A percentile compares a stretch with the other conserved stretches of the same genome.
Conservation (phyloP, 352 stramenopile genomes). For the Pythium folliculosum region DNA sequence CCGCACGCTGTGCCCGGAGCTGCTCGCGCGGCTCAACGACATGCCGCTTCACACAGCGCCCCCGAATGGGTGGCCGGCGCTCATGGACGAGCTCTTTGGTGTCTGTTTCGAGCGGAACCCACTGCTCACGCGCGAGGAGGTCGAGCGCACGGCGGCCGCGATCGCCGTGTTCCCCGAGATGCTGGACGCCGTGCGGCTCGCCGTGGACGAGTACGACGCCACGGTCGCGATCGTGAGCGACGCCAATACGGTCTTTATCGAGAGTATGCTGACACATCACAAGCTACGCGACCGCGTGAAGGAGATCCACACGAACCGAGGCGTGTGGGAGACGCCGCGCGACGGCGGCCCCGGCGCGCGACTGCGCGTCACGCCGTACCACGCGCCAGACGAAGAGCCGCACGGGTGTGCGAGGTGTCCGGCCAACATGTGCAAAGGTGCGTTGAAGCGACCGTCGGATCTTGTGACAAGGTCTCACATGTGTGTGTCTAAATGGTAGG, state of each 20-base stretch:
- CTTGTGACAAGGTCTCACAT: neutral
- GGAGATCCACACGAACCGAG: conserved; percentile 19
- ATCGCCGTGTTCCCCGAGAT: conserved; percentile 43
- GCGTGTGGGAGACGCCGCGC: conserved; percentile 13
- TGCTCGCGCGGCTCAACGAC: conserved; percentile 25
- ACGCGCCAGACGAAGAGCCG: conserved; percentile 28
- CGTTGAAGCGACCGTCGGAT: neutral
- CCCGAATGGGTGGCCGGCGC: conserved; percentile 27
- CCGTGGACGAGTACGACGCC: conserved; percentile 34
- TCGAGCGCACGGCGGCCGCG: conserved; percentile 29
- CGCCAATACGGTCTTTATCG: conserved; percentile 48
- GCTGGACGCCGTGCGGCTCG: conserved; percentile 46
- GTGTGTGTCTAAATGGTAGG: conserved; percentile 19
- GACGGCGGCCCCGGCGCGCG: neutral
- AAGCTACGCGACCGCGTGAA: conserved; percentile 32
- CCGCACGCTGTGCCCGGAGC: conserved; percentile 32
- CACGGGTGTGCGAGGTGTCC: conserved; percentile 51
- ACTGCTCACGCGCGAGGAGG: conserved; percentile 24
- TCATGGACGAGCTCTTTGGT: conserved; percentile 39
- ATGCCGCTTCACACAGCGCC: conserved; percentile 17
- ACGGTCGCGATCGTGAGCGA: conserved; percentile 53
- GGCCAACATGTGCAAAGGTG: conserved; percentile 68
- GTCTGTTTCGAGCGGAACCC: conserved; percentile 31
- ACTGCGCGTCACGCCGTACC: conserved; percentile 43
- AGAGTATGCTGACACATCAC: conserved; percentile 40